These are phyloP conservation scores for Xylaria sp. DNA, from an alignment of 2,329 filamentous ascomycete species.

Conservation along the genomic window DNA sequence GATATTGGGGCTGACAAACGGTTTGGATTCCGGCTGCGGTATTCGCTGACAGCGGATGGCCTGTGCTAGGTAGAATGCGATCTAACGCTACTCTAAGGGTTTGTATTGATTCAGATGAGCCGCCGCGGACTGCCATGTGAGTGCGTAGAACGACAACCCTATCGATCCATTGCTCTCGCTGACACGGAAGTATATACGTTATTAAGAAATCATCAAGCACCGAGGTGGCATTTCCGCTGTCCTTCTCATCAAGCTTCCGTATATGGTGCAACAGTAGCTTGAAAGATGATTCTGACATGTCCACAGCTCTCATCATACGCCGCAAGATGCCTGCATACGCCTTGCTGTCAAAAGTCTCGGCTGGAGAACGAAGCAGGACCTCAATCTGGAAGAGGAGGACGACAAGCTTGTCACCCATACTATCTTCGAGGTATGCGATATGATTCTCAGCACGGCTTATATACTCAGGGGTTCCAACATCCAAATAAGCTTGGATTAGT, in stretches of 20 bases:
- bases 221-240: constrained; percentile 52
- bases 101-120: constrained; percentile 42
- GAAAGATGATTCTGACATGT: constrained; percentile 68
- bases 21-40: constrained; percentile 72
- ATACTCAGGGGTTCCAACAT: constrained; percentile 50
- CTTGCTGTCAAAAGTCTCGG: constrained; percentile 54
- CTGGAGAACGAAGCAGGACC: constrained; percentile 57
- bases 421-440: constrained; percentile 65
- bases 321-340: constrained; percentile 60
- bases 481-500: constrained; percentile 61
- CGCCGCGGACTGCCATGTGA: constrained; percentile 64
- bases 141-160: constrained; percentile 70
- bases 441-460: constrained; percentile 60
- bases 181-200: constrained; percentile 56
- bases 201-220: constrained; percentile 69
- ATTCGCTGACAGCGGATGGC: constrained; percentile 58
- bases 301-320: constrained; percentile 64
- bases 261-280: constrained; percentile 71
- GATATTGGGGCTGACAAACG: constrained; percentile 47
- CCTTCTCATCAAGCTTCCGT: constrained; percentile 65
- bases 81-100: constrained; percentile 35
- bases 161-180: constrained; percentile 67
- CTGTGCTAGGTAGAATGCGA: constrained; percentile 50
- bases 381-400: constrained; percentile 73
- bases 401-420: constrained; percentile 67